Conservation (phyloP, 257 asterid species). For the Solanum appendiculatum region DNA sequence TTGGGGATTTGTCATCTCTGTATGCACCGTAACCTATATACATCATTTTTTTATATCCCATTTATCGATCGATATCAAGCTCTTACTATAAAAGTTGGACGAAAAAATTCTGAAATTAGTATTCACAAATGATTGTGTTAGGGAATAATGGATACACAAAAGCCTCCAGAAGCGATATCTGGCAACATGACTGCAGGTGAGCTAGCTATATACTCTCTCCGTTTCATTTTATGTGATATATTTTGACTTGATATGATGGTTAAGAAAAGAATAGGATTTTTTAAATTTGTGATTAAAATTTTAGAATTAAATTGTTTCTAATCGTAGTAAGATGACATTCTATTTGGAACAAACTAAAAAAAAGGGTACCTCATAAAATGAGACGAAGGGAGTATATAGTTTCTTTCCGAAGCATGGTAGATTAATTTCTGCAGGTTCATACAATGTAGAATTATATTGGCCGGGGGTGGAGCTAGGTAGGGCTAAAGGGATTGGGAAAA, state of each 20-base stretch:
- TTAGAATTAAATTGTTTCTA: too few species aligned
- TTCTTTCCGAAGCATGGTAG: too few species aligned
- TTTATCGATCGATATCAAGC: too few species aligned
- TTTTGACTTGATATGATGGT: too few species aligned
- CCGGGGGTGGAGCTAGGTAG: not conserved
- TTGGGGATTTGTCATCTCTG: conserved; percentile 35
- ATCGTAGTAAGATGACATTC: not conserved
- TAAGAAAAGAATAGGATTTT: too few species aligned
- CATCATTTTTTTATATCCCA: not conserved
- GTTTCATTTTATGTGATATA: too few species aligned
- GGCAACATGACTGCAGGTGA: not conserved
- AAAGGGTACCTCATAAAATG: not conserved
- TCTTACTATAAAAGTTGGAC: not conserved
- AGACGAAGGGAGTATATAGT: not conserved
- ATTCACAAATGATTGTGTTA: not conserved
- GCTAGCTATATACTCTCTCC: not conserved
- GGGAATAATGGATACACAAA: not conserved
- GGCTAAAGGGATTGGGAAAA: not conserved
- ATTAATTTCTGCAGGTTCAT: not conserved
- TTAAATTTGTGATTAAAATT: too few species aligned
- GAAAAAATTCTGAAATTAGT: not conserved
- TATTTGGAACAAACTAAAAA: too few species aligned
- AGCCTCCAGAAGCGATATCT: not conserved
- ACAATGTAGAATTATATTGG: not conserved
- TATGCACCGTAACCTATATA: not conserved